Percentiles rank a stretch among this genome's conserved stretches.
phyloP scores from a whole-genome alignment of 2,329 filamentous ascomycete species.

The Phaeosphaeria sp. region DNA sequence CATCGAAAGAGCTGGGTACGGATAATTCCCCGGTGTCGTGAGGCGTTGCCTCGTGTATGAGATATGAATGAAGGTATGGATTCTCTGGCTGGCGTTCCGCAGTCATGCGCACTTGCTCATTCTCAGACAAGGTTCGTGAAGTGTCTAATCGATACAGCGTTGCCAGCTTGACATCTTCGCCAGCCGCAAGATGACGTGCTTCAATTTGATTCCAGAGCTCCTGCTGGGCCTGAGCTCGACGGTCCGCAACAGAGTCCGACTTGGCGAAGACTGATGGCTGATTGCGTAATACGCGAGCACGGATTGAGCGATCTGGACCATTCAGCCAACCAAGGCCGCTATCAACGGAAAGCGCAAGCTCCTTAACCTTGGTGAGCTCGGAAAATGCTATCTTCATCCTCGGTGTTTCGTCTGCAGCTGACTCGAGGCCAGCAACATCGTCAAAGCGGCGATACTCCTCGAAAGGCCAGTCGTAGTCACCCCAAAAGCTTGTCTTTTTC shows the following conservation, averaged over 20 bases:
- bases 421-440: slow-evolving; percentile 66
- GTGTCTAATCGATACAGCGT: slow-evolving; percentile 37
- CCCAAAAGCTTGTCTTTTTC: slow-evolving; percentile 66
- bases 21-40: slow-evolving; percentile 25
- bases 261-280: slow-evolving; percentile 57
- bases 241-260: slow-evolving; percentile 47
- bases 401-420: slow-evolving; percentile 68
- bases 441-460: slow-evolving; percentile 66
- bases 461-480: slow-evolving; percentile 70
- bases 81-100: slow-evolving; percentile 29
- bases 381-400: slow-evolving; percentile 68
- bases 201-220: slow-evolving; percentile 47
- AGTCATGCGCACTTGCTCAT: slow-evolving; percentile 16
- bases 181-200: slow-evolving; percentile 22
- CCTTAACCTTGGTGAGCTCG: slow-evolving; percentile 62
- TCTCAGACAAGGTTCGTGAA: slow-evolving; percentile 18
- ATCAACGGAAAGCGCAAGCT: slow-evolving; percentile 72
- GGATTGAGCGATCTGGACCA: slow-evolving; percentile 65
- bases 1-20: slow-evolving; percentile 28
- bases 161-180: slow-evolving; percentile 34
- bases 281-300: slow-evolving; percentile 55
- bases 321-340: slow-evolving; percentile 72
- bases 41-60: slow-evolving; percentile 36
- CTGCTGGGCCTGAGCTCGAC: slow-evolving; percentile 42
- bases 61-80: slow-evolving; percentile 38